These are phyloP conservation scores for Debaryomyces udenii DNA, from an alignment of 1,139 yeast genomes.

Conservation along the genomic window DNA sequence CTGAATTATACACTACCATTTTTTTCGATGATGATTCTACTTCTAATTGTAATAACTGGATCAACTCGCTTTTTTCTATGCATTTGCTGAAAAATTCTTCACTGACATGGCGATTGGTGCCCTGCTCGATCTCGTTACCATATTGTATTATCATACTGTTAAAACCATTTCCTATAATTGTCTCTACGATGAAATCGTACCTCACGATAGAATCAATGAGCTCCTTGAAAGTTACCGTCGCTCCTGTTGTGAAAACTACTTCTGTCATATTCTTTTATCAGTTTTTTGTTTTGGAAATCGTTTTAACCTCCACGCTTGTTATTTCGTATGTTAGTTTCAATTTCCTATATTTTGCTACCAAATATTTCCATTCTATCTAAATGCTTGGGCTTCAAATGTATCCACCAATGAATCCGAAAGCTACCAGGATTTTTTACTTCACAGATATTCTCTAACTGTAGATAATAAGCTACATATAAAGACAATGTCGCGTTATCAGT, in stretches of 20 bases:
- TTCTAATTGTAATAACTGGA: slow-evolving; percentile 15
- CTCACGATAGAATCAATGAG: slow-evolving; percentile 50
- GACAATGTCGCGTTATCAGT: slow-evolving; percentile 8
- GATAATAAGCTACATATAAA: no score
- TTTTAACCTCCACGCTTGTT: background rate
- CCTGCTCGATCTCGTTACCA: slow-evolving; percentile 54
- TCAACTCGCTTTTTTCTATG: slow-evolving; percentile 16
- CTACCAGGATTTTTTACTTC: no score
- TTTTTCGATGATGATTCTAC: slow-evolving; percentile 1
- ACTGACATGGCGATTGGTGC: slow-evolving; percentile 26
- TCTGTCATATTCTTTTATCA: slow-evolving; percentile 16
- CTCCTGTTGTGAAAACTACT: slow-evolving; percentile 75
- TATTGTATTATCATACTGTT: slow-evolving; percentile 61
- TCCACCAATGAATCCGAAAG: no score
- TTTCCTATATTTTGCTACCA: no score
- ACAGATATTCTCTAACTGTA: no score
- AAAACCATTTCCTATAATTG: slow-evolving; percentile 37
- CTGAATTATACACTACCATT: slow-evolving; percentile 8
- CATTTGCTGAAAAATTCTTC: slow-evolving; percentile 23
- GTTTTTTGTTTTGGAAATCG: background rate
- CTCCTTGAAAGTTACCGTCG: slow-evolving; percentile 73
- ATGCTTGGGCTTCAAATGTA: no score
- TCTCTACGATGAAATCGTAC: slow-evolving; percentile 33
- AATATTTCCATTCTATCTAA: no score
- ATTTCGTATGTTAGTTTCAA: no score